Conservation (phyloP, 164 flowering plant species). For the Nymphaea colorata region DNA sequence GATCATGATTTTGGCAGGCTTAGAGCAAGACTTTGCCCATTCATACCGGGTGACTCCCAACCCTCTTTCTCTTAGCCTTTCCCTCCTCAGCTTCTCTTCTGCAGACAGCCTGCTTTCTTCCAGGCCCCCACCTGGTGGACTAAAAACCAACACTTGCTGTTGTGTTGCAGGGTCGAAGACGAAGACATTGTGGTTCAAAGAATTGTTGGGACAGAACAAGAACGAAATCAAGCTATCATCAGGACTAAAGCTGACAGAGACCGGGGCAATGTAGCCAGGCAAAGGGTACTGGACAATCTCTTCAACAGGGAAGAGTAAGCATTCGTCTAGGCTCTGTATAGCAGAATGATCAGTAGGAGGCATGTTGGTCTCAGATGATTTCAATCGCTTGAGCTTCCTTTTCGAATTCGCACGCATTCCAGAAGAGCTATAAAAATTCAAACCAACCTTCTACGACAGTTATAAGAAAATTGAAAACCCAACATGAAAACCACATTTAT, state of each 20-base stretch:
- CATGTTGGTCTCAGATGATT: constrained; percentile 33
- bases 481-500: neutral
- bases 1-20: constrained; percentile 58
- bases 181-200: constrained; percentile 57
- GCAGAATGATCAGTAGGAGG: constrained; percentile 34
- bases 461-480: neutral
- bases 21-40: constrained; percentile 56
- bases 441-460: neutral
- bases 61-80: constrained; percentile 78
- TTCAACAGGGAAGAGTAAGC: constrained; percentile 45
- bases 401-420: neutral
- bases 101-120: constrained; percentile 75
- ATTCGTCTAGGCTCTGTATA: constrained; percentile 26
- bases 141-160: constrained; percentile 50
- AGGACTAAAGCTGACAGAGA: constrained; percentile 56
- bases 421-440: neutral
- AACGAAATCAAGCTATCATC: constrained; percentile 62
- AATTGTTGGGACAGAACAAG: constrained; percentile 64
- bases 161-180: constrained; percentile 42
- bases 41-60: constrained; percentile 93
- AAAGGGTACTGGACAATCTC: constrained; percentile 76
- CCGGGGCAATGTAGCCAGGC: constrained; percentile 69
- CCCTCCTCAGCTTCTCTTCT: constrained; percentile 91
- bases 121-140: constrained; percentile 87
- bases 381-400: constrained; percentile 25